These are phyloP conservation scores for Microsporum ferrugineum DNA, from an alignment of 2,329 filamentous ascomycete genomes.

Conservation along the genomic window DNA sequence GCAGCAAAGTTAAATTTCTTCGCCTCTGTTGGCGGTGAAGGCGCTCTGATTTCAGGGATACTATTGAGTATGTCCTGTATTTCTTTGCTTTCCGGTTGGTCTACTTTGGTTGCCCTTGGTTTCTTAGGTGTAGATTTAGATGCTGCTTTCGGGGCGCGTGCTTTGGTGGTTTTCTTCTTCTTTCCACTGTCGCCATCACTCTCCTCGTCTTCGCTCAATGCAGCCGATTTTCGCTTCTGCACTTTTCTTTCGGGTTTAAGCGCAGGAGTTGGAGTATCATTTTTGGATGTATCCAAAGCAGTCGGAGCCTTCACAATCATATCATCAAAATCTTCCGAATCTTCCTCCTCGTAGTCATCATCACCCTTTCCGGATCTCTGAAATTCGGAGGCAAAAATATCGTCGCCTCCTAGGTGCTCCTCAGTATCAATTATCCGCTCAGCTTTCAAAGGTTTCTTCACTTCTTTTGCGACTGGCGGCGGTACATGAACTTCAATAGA, in stretches of 20 bases:
- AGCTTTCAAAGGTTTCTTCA: conserved; percentile 22
- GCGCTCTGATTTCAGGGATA: conserved; percentile 70
- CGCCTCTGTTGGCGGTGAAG: conserved; percentile 63
- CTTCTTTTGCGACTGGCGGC: conserved; percentile 7
- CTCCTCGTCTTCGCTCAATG: conserved; percentile 41
- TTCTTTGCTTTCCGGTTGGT: conserved; percentile 54
- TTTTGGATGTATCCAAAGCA: conserved; percentile 39
- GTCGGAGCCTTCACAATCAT: conserved; percentile 50
- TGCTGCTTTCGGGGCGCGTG: background rate
- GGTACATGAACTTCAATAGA: background rate
- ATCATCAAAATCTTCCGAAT: conserved; percentile 51
- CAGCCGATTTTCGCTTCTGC: conserved; percentile 49
- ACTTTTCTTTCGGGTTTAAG: conserved; percentile 37
- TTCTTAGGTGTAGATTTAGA: conserved; percentile 29
- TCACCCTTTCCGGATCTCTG: conserved; percentile 52
- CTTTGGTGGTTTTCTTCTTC: conserved; percentile 42
- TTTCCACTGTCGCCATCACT: conserved; percentile 43
- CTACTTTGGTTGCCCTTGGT: conserved; percentile 54
- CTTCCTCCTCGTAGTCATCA: conserved; percentile 60
- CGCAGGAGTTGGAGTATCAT: conserved; percentile 39
- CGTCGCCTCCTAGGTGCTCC: conserved; percentile 58
- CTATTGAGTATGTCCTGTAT: conserved; percentile 79
- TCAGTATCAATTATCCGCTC: conserved; percentile 48
- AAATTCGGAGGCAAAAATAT: conserved; percentile 68
- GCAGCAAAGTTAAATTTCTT: conserved; percentile 73